Evolutionary conservation across 2,329 filamentous ascomycete species (phyloP).

Genomic region (Cytospora piceae): DNA sequence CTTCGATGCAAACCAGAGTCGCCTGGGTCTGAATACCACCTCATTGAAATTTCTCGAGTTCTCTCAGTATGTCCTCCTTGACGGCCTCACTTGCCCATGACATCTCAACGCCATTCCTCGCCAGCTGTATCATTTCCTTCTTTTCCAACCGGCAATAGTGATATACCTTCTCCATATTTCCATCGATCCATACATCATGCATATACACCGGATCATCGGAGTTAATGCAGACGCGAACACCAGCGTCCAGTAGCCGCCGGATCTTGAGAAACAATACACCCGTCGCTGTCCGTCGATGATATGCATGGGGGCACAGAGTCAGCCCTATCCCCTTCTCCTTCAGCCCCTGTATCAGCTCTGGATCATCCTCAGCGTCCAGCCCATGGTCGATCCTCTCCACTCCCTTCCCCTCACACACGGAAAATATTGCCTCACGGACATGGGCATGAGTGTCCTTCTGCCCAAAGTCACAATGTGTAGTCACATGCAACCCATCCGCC

Average conservation of each 20-base stretch:
- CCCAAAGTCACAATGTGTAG: conserved; percentile 56
- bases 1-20: not conserved
- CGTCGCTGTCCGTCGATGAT: conserved; percentile 47
- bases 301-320: conserved; percentile 48
- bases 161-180: conserved; percentile 50
- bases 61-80: conserved; percentile 37
- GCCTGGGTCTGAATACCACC: not conserved
- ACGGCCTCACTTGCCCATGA: conserved; percentile 48
- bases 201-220: conserved; percentile 55
- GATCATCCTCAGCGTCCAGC: conserved; percentile 42
- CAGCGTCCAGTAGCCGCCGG: conserved; percentile 46
- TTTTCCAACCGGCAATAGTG: conserved; percentile 46
- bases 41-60: not conserved
- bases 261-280: conserved; percentile 50
- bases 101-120: conserved; percentile 48
- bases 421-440: conserved; percentile 42
- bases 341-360: conserved; percentile 41
- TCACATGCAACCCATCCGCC: conserved; percentile 48
- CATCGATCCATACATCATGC: conserved; percentile 53
- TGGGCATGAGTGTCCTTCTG: conserved; percentile 52
- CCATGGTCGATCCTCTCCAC: conserved; percentile 48
- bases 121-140: conserved; percentile 47
- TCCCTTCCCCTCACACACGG: conserved; percentile 39
- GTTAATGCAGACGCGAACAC: conserved; percentile 51
- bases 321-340: conserved; percentile 41